Conservation (phyloP, 371 early-diverging fungal genomes). For the Mortierella polycephala region DNA sequence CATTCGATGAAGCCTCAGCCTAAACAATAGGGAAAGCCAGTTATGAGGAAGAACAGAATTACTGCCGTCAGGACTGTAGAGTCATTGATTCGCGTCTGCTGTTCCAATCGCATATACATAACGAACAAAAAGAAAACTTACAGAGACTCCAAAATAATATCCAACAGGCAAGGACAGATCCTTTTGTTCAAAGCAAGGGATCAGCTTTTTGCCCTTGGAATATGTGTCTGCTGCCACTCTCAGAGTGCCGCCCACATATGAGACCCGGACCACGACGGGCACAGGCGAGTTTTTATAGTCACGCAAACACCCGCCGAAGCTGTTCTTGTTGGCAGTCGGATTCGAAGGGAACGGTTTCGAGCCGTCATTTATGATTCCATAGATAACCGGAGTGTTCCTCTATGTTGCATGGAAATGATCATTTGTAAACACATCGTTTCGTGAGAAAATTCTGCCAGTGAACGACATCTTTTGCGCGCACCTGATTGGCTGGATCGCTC, state of each 20-base stretch:
- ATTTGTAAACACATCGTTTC: no score
- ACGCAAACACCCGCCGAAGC: conserved; percentile 74
- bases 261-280: conserved; percentile 70
- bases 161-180: conserved; percentile 74
- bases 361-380: conserved; percentile 81
- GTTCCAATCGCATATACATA: background rate
- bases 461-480: conserved; percentile 30
- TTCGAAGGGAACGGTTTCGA: conserved; percentile 55
- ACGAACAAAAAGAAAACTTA: conserved; percentile 42
- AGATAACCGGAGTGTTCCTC: conserved; percentile 55
- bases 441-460: no score
- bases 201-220: conserved; percentile 68
- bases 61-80: no score
- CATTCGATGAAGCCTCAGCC: conserved; percentile 21
- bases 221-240: conserved; percentile 73
- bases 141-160: conserved; percentile 86
- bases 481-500: conserved; percentile 62
- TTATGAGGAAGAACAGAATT: background rate
- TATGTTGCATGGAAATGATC: background rate
- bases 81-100: background rate
- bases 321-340: conserved; percentile 59
- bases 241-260: conserved; percentile 70
- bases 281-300: conserved; percentile 76
- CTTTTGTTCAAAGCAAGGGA: conserved; percentile 70
- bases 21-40: background rate